A percentile compares a stretch with the other conserved stretches of the same genome.
phyloP scores from a whole-genome alignment of 192 early-diverging fungal genomes.

The Coemansia umbellata region DNA sequence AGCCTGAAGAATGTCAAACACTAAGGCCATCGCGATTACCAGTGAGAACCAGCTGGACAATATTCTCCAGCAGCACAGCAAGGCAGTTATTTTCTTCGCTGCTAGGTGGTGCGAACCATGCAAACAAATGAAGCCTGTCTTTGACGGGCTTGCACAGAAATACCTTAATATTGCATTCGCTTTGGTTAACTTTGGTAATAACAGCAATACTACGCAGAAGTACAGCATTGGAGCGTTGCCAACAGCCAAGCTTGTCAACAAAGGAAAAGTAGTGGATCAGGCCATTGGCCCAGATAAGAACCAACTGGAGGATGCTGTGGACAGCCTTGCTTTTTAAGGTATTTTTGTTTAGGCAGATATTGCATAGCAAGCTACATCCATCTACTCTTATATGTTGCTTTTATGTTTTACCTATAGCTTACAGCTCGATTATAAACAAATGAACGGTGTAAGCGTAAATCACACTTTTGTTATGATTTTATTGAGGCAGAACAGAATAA shows the following conservation, averaged over 20 bases:
- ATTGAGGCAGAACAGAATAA: too few relatives aligned
- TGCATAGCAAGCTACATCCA: too few relatives aligned
- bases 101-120: slow-evolving; percentile 89
- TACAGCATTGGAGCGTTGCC: slow-evolving; percentile 65
- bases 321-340: slow-evolving; percentile 9
- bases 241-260: slow-evolving; percentile 69
- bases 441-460: too few relatives aligned
- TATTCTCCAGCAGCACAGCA: slow-evolving; percentile 12
- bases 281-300: slow-evolving; percentile 59
- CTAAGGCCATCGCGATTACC: background rate
- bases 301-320: slow-evolving; percentile 17
- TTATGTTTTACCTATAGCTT: too few relatives aligned
- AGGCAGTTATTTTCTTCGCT: slow-evolving; percentile 71
- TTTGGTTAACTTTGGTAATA: slow-evolving; percentile 81
- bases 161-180: slow-evolving; percentile 62
- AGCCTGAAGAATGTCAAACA: background rate
- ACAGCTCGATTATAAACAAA: too few relatives aligned
- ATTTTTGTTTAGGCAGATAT: too few relatives aligned
- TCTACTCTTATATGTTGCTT: too few relatives aligned
- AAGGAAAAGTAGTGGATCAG: slow-evolving; percentile 58
- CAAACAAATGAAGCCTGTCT: slow-evolving; percentile 67
- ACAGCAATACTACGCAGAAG: slow-evolving; percentile 33
- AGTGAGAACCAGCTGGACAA: slow-evolving; percentile 13
- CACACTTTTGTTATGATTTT: too few relatives aligned
- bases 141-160: slow-evolving; percentile 56